Conservation (phyloP, 176 grass and related monocot genomes). For the Oryza rufipogon region DNA sequence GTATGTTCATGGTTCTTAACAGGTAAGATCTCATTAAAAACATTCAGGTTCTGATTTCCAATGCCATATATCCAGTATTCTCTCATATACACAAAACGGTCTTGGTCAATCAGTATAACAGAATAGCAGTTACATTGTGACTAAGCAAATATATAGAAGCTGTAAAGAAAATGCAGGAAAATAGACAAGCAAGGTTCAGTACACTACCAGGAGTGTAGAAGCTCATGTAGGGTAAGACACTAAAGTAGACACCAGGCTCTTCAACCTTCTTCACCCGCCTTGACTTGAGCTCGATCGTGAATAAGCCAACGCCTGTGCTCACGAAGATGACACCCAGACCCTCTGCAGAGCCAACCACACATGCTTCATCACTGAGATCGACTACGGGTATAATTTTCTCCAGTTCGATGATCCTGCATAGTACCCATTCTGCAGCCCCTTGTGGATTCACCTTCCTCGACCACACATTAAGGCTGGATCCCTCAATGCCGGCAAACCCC, state of each 20-base stretch:
- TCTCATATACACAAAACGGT: neutral
- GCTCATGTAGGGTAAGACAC: neutral
- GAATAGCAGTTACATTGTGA: neutral
- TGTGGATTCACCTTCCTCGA: neutral
- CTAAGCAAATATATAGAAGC: neutral
- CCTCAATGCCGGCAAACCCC: neutral
- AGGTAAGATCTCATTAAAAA: no score
- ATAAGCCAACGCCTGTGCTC: neutral
- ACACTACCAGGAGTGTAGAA: conserved; percentile 17
- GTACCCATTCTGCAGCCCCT: neutral
- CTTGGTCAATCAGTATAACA: neutral
- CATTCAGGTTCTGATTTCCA: neutral
- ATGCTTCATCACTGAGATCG: neutral
- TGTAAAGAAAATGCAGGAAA: neutral
- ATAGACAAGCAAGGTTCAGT: neutral
- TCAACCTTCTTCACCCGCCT: neutral
- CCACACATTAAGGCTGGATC: neutral
- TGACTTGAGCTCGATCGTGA: conserved; percentile 1
- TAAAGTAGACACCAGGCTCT: neutral
- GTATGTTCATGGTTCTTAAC: no score
- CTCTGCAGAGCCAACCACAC: neutral
- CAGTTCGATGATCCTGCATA: neutral
- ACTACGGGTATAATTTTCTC: neutral
- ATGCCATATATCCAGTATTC: neutral
- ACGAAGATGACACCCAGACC: neutral